Base-by-base conservation (phyloP, 768 basidiomycete species). In the Cystobasidium tubakii region DNA sequence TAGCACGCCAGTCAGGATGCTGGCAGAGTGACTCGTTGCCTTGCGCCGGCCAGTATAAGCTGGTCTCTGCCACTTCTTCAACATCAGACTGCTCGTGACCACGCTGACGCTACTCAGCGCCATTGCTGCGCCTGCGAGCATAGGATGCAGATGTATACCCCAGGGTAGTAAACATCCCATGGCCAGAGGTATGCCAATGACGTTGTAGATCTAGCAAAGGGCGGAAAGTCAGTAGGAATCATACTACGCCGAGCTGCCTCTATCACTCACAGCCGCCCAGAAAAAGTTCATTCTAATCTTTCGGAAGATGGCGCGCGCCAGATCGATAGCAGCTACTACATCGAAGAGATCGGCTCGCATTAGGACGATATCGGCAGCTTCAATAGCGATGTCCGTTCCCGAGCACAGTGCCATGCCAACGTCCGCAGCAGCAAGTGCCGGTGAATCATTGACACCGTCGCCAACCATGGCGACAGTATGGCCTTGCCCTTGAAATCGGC, bases 71-170 rank as follows among this genome's bases (percentile, higher is more conserved):
- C 92, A 95, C 86, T 88, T 87, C 79, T 86, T 89, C 75, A 99
- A 84, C 57, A 90, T 86, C 80, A 98, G 83, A 74, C 91, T 93
- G 74, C 90, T 92, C 31, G 86, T 87, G 19, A 99, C 95, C 65
- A 99, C 96, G 77, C 91, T 93, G 43, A 98, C 95, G 77, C 89
- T 91, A 39, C 91, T 94, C 81, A 92, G 93, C 29, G 96, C 96
- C 96, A 99, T 99, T 31, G 94, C 94, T 1, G 89, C 92, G n/a
- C 92, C 95, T 0, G 96, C 92, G 83, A 93, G 87, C 95, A 98
- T 98, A 10, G 96, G 96, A 78, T 93, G 96, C 80, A 98, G 87
- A 81, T 93, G 91, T 33, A 95, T 76, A 17, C 92, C 92, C 80
- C 92, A 86, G 0, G 96, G 96, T 15, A 98, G 84, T 83, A 99